Percentiles rank a stretch among this genome's conserved stretches.
phyloP scores from a whole-genome alignment of 345 rosid genomes.

The Euclidium syriacum region DNA sequence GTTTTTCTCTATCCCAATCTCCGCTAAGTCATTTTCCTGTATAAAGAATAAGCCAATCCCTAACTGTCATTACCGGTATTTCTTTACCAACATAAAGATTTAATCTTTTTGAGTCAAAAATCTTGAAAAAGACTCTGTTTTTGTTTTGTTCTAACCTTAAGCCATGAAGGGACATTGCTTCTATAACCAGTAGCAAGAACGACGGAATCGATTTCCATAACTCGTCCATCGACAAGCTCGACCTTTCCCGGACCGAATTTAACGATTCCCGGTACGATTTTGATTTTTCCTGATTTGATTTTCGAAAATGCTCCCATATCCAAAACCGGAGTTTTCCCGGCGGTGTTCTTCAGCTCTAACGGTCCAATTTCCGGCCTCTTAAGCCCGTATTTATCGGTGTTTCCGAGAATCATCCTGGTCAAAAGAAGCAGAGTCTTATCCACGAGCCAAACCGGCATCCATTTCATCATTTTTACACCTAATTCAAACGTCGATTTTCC shows the following conservation, averaged over 20 bases:
- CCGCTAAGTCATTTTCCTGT: conserved; percentile 67
- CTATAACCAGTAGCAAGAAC: conserved; percentile 83
- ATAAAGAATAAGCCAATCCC: conserved; percentile 4
- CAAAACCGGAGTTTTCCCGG: conserved; percentile 75
- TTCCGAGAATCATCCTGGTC: conserved; percentile 51
- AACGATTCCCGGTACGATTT: conserved; percentile 59
- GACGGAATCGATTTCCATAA: conserved; percentile 50
- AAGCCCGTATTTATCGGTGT: conserved; percentile 48
- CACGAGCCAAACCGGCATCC: conserved; percentile 67
- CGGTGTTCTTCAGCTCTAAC: conserved; percentile 47
- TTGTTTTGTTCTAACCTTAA: conserved; percentile 50
- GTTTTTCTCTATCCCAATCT: conserved; percentile 54
- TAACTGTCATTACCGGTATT: too few relatives aligned
- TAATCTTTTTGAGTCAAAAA: not conserved
- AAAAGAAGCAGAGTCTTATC: conserved; percentile 55
- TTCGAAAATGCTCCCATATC: conserved; percentile 60
- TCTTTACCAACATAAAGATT: too few relatives aligned
- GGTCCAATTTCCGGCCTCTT: conserved; percentile 62
- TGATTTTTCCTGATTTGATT: conserved; percentile 62
- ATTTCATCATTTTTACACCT: conserved; percentile 47
- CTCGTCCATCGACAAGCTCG: conserved; percentile 60
- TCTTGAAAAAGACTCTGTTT: not conserved
- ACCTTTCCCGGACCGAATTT: conserved; percentile 44
- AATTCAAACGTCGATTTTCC: conserved; percentile 64
- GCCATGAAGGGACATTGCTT: conserved; percentile 91